Evolutionary conservation across 2,329 filamentous ascomycete genomes (phyloP), one percentile per base, ranked within the genome.

Genomic region (Cucurbitaria berberidis): DNA sequence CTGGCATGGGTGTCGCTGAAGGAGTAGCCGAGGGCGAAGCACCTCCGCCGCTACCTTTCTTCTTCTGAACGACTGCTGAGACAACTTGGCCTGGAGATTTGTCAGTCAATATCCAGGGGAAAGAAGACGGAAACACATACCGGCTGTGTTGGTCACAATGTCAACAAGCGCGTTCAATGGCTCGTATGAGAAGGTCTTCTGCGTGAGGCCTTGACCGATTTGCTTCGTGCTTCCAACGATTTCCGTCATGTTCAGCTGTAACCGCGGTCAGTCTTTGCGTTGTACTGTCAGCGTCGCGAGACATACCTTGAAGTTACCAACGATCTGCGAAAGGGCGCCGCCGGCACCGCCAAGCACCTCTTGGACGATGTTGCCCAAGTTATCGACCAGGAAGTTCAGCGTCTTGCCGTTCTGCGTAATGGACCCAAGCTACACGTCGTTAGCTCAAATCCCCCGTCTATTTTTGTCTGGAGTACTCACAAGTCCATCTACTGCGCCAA

Each of bases 341-440:
- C 76, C 78, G 0, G 77, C 81, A 1, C 70, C 73, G 19, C 80
- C 81, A 0, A 76, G 76, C 0, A 85, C 82, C 61, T 86, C 80
- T 63, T 86, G 83, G 1, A 87, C 82, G 56, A 87, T 86, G 60
- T 86, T 86, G 30, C 84, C 84, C 2, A 86, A 76, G 61, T 86
- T 86, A 66, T 86, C 84, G 54, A 87, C 77, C 34, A 85, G 56
- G 74, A 85, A 85, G 57, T 80, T 81, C 40, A 85, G 76, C 16
- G 76, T 81, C 9, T 74, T 81, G 57, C 80, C 80, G 44, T 83
- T 82, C 57, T 84, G 81, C 2, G 83, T 82, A 57, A 86, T 82
- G 18, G 80, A 81, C 8, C 84, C 85, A 2, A 87, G 78, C 63
- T 67, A 43, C 22, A 11, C 13, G 15, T 13, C 16, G 11, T 52